A percentile compares a stretch with the other conserved stretches of the same genome.
Evolutionary conservation across 768 basidiomycete species (phyloP).

Genomic region (Kwoniella shandongensis): DNA sequence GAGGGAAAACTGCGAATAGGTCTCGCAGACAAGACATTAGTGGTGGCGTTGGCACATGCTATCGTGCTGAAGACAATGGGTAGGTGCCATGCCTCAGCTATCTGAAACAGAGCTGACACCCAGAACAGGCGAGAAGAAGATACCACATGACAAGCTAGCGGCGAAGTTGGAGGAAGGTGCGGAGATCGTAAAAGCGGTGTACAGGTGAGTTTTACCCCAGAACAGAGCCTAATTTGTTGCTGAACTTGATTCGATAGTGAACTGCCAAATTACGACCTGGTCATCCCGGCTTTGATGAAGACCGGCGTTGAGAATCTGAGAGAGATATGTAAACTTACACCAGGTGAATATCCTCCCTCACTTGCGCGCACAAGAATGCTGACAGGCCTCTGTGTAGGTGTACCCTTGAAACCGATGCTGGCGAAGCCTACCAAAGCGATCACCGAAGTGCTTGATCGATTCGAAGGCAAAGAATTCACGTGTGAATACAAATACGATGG

Average conservation of each 20-base stretch:
- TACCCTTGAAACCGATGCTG: constrained; percentile 97
- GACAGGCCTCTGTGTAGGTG: constrained; percentile 38
- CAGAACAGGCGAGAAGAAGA: constrained; percentile 66
- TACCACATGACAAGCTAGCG: constrained; percentile 71
- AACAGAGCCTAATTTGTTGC: too few species aligned
- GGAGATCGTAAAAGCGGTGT: constrained; percentile 80
- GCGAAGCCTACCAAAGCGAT: constrained; percentile 99
- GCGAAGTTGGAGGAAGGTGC: constrained; percentile 73
- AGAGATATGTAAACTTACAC: constrained; percentile 81
- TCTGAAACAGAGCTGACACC: constrained; percentile 38
- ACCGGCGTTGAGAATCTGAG: constrained; percentile 70
- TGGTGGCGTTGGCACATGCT: constrained; percentile 91
- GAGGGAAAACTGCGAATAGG: constrained; percentile 98
- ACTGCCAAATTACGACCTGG: constrained; percentile 85
- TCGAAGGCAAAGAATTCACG: constrained; percentile 91
- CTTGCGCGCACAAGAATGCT: constrained; percentile 3
- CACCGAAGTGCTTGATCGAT: constrained; percentile 92
- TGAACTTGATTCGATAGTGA: constrained; percentile 74
- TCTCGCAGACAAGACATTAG: constrained; percentile 91
- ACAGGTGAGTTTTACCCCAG: constrained; percentile 71
- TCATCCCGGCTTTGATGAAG: constrained; percentile 84
- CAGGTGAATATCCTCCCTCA: constrained; percentile 58
- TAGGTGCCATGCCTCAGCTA: constrained; percentile 12
- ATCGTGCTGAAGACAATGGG: constrained; percentile 76
- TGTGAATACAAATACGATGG: constrained; percentile 99